Conservation (phyloP, 352 stramenopile genomes). For the Pythium dissimile region DNA sequence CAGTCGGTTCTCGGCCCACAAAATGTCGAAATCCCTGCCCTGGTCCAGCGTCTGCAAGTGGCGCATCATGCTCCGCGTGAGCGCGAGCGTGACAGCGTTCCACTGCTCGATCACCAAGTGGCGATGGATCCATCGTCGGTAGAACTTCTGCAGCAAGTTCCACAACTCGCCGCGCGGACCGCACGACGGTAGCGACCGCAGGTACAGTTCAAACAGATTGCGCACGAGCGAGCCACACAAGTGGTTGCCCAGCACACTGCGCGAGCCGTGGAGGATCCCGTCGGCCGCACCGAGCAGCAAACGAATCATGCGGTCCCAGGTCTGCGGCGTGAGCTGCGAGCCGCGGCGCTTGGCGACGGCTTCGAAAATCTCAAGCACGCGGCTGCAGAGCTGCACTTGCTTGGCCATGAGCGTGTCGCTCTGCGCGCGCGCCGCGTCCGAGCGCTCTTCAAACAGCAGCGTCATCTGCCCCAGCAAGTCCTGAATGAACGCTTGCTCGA, state of each 20-base stretch:
- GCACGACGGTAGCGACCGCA: slow-evolving; percentile 66
- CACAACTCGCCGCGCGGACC: slow-evolving; percentile 71
- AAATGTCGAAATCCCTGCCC: slow-evolving; percentile 67
- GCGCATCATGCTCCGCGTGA: slow-evolving; percentile 73
- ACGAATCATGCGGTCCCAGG: slow-evolving; percentile 82
- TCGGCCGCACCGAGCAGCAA: slow-evolving; percentile 74
- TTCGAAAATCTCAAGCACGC: slow-evolving; percentile 79
- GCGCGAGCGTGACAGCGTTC: slow-evolving; percentile 69
- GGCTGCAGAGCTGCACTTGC: slow-evolving; percentile 70
- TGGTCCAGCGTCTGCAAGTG: slow-evolving; percentile 52
- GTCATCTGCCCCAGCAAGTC: slow-evolving; percentile 87
- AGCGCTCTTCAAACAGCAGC: slow-evolving; percentile 79
- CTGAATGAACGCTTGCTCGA: slow-evolving; percentile 84
- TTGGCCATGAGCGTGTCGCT: slow-evolving; percentile 48
- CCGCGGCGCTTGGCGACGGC: slow-evolving; percentile 65
- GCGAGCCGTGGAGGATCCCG: slow-evolving; percentile 69
- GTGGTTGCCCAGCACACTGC: slow-evolving; percentile 68
- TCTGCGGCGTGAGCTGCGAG: slow-evolving; percentile 54
- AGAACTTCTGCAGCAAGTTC: slow-evolving; percentile 85
- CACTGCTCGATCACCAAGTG: slow-evolving; percentile 85
- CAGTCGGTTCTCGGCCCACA: slow-evolving; percentile 62
- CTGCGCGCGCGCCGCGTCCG: slow-evolving; percentile 25
- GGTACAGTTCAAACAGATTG: slow-evolving; percentile 75
- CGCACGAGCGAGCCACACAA: slow-evolving; percentile 73
- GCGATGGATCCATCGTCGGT: slow-evolving; percentile 82